A percentile compares a stretch with the other conserved stretches of the same genome.
Conservation (phyloP, 805 yeast genomes). For the Candida nonsorbophila region DNA sequence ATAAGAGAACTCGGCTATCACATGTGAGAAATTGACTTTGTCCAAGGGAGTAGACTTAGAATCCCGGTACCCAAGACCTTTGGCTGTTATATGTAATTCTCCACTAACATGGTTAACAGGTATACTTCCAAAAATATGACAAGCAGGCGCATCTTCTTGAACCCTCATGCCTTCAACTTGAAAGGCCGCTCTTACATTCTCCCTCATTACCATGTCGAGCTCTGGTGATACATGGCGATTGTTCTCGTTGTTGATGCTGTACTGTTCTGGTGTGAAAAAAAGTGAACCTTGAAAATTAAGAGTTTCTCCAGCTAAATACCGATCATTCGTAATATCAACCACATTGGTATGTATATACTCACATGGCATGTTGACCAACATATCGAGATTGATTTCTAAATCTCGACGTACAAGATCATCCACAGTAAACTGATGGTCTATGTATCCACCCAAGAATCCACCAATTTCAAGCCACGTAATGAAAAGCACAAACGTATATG, state of each 20-base stretch:
- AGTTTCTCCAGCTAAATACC: constrained; percentile 71
- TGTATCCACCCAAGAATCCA: constrained; percentile 74
- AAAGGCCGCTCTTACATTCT: constrained; percentile 63
- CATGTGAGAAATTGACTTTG: constrained; percentile 74
- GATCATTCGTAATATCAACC: constrained; percentile 71
- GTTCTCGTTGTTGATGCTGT: constrained; percentile 40
- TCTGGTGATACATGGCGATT: constrained; percentile 53
- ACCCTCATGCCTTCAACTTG: constrained; percentile 35
- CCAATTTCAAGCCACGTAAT: constrained; percentile 84
- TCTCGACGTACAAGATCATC: constrained; percentile 54
- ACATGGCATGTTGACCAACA: constrained; percentile 83
- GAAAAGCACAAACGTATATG: constrained; percentile 57
- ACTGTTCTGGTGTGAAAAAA: constrained; percentile 50
- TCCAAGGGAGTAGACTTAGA: constrained; percentile 43
- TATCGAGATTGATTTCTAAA: constrained; percentile 69
- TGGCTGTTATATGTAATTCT: constrained; percentile 76
- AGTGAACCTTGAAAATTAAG: constrained; percentile 63
- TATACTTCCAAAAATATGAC: constrained; percentile 76
- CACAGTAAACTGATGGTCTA: constrained; percentile 73
- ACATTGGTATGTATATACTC: constrained; percentile 68
- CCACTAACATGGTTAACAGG: constrained; percentile 87
- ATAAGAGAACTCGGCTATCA: constrained; percentile 79
- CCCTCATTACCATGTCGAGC: constrained; percentile 60
- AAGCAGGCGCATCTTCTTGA: constrained; percentile 59
- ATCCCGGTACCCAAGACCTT: constrained; percentile 59